Percentiles rank a stretch among this genome's conserved stretches.
phyloP scores from a whole-genome alignment of 345 rosid genomes.

The Sisymbrium irio region DNA sequence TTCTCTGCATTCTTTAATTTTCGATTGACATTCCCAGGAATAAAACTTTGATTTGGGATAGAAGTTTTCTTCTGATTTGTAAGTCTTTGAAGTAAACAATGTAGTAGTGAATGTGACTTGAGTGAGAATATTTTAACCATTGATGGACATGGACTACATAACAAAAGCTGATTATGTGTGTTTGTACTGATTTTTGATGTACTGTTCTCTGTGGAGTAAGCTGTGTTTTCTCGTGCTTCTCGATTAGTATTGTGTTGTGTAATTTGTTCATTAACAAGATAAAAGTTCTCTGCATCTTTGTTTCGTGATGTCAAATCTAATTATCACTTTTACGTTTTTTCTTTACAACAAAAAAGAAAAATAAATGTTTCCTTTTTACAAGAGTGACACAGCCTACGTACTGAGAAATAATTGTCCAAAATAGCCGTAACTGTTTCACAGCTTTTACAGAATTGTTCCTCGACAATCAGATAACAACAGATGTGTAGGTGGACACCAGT shows the following conservation, averaged over 20 bases:
- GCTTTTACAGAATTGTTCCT: background rate
- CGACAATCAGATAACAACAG: background rate
- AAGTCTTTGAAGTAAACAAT: conserved; percentile 1
- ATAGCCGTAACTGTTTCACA: too few relatives aligned
- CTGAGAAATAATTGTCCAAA: too few relatives aligned
- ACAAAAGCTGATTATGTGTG: background rate
- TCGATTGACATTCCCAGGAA: conserved; percentile 5
- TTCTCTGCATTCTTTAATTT: conserved; percentile 17
- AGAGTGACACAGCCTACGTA: too few relatives aligned
- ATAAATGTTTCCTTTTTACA: background rate
- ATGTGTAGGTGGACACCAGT: background rate
- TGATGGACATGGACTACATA: background rate
- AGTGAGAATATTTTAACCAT: conserved; percentile 1
- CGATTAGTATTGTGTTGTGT: background rate
- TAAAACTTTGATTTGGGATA: conserved; percentile 6
- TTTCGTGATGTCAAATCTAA: background rate
- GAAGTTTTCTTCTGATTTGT: background rate
- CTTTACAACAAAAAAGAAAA: background rate
- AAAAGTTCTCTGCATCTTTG: background rate
- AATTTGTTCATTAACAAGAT: background rate
- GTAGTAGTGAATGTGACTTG: conserved; percentile 11
- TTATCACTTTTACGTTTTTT: background rate
- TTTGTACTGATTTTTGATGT: background rate
- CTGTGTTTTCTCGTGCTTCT: background rate
- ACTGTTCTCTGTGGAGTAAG: too few relatives aligned